A percentile compares a stretch with the other conserved stretches of the same genome.
Evolutionary conservation across 2,329 filamentous ascomycete species (phyloP).

Genomic region (Hymenoscyphus fructigenus): DNA sequence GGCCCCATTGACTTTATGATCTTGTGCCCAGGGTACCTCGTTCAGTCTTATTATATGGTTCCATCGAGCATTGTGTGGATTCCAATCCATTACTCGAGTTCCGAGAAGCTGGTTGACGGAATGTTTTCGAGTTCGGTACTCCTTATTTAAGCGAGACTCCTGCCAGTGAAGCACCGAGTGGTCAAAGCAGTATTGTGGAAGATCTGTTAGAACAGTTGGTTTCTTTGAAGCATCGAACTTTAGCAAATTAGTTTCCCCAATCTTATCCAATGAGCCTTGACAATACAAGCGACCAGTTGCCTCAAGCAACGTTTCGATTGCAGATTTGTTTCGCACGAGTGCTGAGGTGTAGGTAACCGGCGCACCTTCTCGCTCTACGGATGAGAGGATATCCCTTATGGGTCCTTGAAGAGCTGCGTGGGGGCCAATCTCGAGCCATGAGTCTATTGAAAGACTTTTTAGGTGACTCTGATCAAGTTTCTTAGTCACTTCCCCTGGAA

Average conservation of each 20-base stretch:
- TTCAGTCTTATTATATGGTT: slow-evolving; percentile 27
- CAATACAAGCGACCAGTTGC: background rate
- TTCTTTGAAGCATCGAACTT: background rate
- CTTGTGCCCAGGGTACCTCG: slow-evolving; percentile 33
- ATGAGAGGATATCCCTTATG: background rate
- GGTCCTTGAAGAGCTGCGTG: slow-evolving; percentile 6
- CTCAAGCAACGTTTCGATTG: background rate
- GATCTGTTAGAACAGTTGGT: slow-evolving; percentile 37
- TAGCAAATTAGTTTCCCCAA: background rate
- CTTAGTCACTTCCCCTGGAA: too few species aligned
- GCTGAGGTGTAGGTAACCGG: background rate
- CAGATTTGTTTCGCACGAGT: background rate
- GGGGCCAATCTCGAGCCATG: background rate
- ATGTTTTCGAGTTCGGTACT: slow-evolving; percentile 46
- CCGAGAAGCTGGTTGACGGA: slow-evolving; percentile 40
- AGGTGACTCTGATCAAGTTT: too few species aligned
- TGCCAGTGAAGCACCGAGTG: slow-evolving; percentile 52
- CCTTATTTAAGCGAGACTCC: slow-evolving; percentile 47
- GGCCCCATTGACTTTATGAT: slow-evolving; percentile 28
- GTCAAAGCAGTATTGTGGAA: slow-evolving; percentile 56
- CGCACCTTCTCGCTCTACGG: background rate
- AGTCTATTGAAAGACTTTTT: background rate
- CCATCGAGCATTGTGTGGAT: slow-evolving; percentile 31
- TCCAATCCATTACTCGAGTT: slow-evolving; percentile 22
- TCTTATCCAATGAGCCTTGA: background rate